Base-by-base conservation (phyloP, 1,284 basidiomycete species). In the Malassezia yamatoensis region DNA sequence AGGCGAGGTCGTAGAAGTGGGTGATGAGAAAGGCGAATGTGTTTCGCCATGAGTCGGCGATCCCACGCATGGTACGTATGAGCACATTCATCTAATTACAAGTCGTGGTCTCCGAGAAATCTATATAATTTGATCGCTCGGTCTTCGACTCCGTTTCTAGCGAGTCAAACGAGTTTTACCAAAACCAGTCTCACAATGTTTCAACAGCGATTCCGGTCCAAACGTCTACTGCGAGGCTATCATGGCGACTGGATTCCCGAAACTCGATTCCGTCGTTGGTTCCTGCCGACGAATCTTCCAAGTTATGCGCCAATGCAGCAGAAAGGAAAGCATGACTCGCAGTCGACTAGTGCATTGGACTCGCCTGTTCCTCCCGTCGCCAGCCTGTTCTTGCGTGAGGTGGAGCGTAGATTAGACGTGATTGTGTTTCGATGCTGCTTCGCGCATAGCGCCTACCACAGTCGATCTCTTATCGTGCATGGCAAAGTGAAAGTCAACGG, bases 231-330 rank as follows among this genome's bases (percentile, higher is more conserved):
- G 33, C 84, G 91, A 55, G 90, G 84, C 4, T 98, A 98, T 79
- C 93, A 98, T 75, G 91, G 91, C 38, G 91, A 98, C 80, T 87
- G 83, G 77, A 90, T 96, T 61, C 85, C 85, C 53, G 89, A 93
- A 78, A 87, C 85, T 68, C 83, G 85, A 39, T 96, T 96, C 82
- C 91, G 93, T 76, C 83, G 87, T 49, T 93, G 90, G 87, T 96
- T 90, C 76, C 81, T 98, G 20, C 93, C 93, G 10, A 80, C 82
- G 54, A 84, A 82, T 0, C 79, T 98, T 12, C 91, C 93, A 0
- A 86, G 88, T 64, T 87, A 94, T 77, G 53, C 68, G 50, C 62
- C 75, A 64, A 75, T 24, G 21, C 32, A n/a, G 20, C 35, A 7
- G 16, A 54, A 78, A 79, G 77, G 83, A 84, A 3, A 77, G 79